Evolutionary conservation across 1,139 yeast species (phyloP), one percentile per base, ranked within the genome.

Genomic region (Candida sanyaensis): DNA sequence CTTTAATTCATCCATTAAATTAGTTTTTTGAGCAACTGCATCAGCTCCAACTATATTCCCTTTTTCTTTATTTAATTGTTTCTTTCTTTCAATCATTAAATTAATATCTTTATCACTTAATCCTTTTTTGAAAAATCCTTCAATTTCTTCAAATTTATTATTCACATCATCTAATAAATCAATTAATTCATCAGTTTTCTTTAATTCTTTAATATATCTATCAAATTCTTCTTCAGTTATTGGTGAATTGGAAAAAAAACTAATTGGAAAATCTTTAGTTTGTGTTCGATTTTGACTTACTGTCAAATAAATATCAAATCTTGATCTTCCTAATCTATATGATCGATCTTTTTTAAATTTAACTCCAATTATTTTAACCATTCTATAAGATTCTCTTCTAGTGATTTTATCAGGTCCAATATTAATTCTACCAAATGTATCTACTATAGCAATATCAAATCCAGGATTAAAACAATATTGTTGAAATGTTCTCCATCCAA

Each of bases 381-480:
- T 80, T 57, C 97, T 78, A 66, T 93, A 93, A 51, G 82, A 80
- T n/a, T 86, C 79, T 55, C 72, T 71, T 41, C 86, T 81, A 6
- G 84, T 81, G 43, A 82, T 77, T 46, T 77, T 78, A 59, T 86
- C 88, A 38, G 73, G 62, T 5, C 96, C 97, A 50, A 92, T 79
- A 62, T 90, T 89, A 46, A 93, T 83, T 55, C 92, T 81, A 31
- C 93, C 96, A 64, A 77, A 90, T 41, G 96, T 83, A 26, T 90
- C 96, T 34, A 80, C 73, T 11, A 88, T 79, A 1, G 80, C 77
- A 23, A 81, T 83, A 46, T 80, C 83, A 65, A 93, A 92, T 28
- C 83, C 91, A 7, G 93, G 91, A 65, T 91, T 86, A 64, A 86
- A 91, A 63, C 93, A 83, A 63, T 77, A 89, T 62, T 86, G 86